phyloP scores from a whole-genome alignment of 306 rosid genomes.

The Boehmeria nivea region DNA sequence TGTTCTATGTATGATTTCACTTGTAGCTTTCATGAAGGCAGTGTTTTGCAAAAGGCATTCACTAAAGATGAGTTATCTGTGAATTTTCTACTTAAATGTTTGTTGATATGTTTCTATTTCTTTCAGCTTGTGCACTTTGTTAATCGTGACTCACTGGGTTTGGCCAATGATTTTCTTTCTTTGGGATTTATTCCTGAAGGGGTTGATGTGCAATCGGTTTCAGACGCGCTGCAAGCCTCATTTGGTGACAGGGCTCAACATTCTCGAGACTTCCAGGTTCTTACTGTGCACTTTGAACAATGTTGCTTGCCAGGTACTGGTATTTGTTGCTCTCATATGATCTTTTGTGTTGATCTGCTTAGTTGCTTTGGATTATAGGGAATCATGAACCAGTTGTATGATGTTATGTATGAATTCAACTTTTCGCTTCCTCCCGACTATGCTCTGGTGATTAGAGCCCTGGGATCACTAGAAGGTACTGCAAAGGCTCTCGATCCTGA shows the following conservation, averaged over 20 bases:
- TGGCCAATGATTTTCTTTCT: constrained; percentile 96
- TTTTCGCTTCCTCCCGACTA: constrained; percentile 96
- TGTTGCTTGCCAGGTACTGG: constrained; percentile 1
- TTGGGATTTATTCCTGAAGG: constrained; percentile 96
- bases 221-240: constrained; percentile 65
- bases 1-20: constrained; percentile 2
- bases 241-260: constrained; percentile 45
- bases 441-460: constrained; percentile 88
- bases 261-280: constrained; percentile 94
- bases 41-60: neutral
- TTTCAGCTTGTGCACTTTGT: constrained; percentile 98
- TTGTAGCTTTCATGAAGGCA: constrained; percentile 6
- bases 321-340: neutral
- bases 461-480: constrained; percentile 96
- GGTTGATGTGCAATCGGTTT: constrained; percentile 54
- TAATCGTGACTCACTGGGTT: constrained; percentile 91
- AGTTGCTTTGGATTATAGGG: constrained; percentile 66
- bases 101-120: constrained; percentile 29
- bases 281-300: constrained; percentile 14
- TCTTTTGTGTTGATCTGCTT: neutral
- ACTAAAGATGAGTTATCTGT: neutral
- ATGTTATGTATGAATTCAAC: constrained; percentile 81
- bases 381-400: constrained; percentile 75
- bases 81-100: neutral
- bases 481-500: constrained; percentile 90